Percentiles rank a stretch among this genome's conserved stretches.
phyloP scores from a whole-genome alignment of 768 basidiomycete species.

The Pseudohyphozyma bogoriensis region DNA sequence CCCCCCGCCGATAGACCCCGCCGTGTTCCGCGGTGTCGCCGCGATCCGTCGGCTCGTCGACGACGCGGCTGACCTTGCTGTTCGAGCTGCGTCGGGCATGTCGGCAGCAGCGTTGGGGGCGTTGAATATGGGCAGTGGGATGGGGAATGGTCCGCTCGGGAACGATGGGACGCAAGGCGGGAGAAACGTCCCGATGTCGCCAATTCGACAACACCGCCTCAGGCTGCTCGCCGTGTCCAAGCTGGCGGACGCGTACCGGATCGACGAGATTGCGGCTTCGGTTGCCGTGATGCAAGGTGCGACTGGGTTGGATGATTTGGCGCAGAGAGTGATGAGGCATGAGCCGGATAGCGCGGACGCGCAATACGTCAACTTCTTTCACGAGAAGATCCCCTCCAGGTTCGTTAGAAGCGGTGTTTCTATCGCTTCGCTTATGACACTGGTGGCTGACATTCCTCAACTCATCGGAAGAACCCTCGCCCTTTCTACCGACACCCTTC shows the following conservation, averaged over 20 bases:
- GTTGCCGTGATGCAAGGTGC: slow-evolving; percentile 95
- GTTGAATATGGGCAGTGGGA: slow-evolving; percentile 44
- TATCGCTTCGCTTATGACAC: no score
- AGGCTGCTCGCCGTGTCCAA: slow-evolving; percentile 76
- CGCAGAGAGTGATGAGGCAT: slow-evolving; percentile 67
- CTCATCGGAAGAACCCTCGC: slow-evolving; percentile 60
- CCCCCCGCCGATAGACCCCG: slow-evolving; percentile 81
- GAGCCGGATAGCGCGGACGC: slow-evolving; percentile 71
- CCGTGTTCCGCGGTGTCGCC: slow-evolving; percentile 66
- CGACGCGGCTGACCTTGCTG: slow-evolving; percentile 76
- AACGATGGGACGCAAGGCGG: slow-evolving; percentile 39
- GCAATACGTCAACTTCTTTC: slow-evolving; percentile 84
- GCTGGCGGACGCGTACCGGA: slow-evolving; percentile 70
- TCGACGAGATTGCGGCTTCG: slow-evolving; percentile 82
- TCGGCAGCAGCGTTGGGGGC: slow-evolving; percentile 63
- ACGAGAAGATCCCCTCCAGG: slow-evolving; percentile 90
- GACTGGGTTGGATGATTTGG: slow-evolving; percentile 84
- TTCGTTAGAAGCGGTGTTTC: no score
- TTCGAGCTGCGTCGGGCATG: slow-evolving; percentile 75
- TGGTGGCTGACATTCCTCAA: slow-evolving; percentile 19
- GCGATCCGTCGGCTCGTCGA: slow-evolving; percentile 72
- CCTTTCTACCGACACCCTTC: slow-evolving; percentile 66
- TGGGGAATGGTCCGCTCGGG: neutral
- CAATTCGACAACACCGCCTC: slow-evolving; percentile 69
- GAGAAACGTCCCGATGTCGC: slow-evolving; percentile 69